Conservation (phyloP, 106 monocot genomes). For the Phalaenopsis equestris region DNA sequence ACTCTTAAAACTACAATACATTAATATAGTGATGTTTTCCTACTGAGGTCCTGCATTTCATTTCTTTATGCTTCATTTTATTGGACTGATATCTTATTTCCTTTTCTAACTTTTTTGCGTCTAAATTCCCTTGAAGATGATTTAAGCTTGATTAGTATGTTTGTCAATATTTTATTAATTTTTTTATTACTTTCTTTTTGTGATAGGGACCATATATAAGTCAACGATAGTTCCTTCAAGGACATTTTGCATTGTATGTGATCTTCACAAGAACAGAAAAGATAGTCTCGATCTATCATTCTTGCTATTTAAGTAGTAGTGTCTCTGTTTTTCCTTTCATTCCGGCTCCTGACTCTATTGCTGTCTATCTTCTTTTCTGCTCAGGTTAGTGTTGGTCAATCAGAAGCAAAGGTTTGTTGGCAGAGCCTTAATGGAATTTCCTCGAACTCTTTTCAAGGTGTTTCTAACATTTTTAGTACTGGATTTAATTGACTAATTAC, state of each 20-base stretch:
- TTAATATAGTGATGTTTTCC: background rate
- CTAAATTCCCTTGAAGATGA: background rate
- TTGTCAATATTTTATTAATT: background rate
- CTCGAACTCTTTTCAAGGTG: background rate
- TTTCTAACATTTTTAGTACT: background rate
- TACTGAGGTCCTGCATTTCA: background rate
- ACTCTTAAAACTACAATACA: background rate
- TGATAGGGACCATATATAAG: constrained; percentile 81
- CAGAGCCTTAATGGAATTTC: background rate
- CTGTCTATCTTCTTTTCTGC: constrained; percentile 1
- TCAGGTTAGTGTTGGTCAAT: constrained; percentile 88
- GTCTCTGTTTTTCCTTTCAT: background rate
- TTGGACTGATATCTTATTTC: background rate
- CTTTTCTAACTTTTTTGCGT: background rate
- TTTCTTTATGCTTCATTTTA: background rate
- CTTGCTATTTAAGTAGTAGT: background rate
- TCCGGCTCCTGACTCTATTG: background rate
- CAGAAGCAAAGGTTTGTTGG: constrained; percentile 91
- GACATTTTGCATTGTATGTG: constrained; percentile 90
- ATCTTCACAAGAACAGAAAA: constrained; percentile 1
- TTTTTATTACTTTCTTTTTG: constrained; percentile 8
- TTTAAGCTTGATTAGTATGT: background rate
- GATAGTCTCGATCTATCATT: background rate
- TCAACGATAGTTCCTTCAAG: constrained; percentile 76
- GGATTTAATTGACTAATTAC: background rate